Percentiles rank a stretch among this genome's conserved stretches.
phyloP scores from a whole-genome alignment of 2,329 filamentous ascomycete species.

The Paraphoma sp. region DNA sequence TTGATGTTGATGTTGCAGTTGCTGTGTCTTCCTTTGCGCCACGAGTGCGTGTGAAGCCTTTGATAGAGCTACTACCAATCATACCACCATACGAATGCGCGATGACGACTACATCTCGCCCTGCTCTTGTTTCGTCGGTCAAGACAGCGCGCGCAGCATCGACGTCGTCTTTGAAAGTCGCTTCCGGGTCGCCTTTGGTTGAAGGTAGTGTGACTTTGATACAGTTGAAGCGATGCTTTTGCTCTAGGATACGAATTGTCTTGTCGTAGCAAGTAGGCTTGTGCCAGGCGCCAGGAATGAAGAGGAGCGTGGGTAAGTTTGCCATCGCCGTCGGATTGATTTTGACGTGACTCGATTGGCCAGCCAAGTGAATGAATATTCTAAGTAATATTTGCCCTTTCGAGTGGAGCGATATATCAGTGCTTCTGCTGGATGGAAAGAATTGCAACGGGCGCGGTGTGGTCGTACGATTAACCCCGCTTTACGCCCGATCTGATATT shows the following conservation, averaged over 20 bases:
- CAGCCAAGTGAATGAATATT: too few relatives aligned
- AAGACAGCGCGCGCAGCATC: slow-evolving; percentile 12
- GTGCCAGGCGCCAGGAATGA: slow-evolving; percentile 23
- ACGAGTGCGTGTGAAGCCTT: slow-evolving; percentile 44
- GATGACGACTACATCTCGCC: slow-evolving; percentile 54
- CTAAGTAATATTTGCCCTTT: too few relatives aligned
- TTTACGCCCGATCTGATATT: too few relatives aligned
- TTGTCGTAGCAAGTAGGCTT: slow-evolving; percentile 15
- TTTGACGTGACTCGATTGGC: neutral
- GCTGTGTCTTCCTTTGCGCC: slow-evolving; percentile 1
- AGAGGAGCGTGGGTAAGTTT: slow-evolving; percentile 2
- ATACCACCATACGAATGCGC: slow-evolving; percentile 60
- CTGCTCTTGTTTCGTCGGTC: slow-evolving; percentile 3
- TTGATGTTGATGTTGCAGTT: neutral
- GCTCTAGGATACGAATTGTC: slow-evolving; percentile 9
- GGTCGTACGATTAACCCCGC: too few relatives aligned
- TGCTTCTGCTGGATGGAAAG: too few relatives aligned
- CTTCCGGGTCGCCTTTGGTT: slow-evolving; percentile 10
- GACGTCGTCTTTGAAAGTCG: slow-evolving; percentile 24
- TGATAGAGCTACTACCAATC: slow-evolving; percentile 56
- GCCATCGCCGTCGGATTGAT: neutral
- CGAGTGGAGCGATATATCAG: too few relatives aligned
- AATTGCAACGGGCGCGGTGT: too few relatives aligned
- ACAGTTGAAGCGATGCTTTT: slow-evolving; percentile 9
- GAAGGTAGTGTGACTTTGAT: slow-evolving; percentile 12